Evolutionary conservation across 495 filamentous ascomycete species (phyloP), one percentile per base, ranked within the genome.

Genomic region (Durotheca rogersii): DNA sequence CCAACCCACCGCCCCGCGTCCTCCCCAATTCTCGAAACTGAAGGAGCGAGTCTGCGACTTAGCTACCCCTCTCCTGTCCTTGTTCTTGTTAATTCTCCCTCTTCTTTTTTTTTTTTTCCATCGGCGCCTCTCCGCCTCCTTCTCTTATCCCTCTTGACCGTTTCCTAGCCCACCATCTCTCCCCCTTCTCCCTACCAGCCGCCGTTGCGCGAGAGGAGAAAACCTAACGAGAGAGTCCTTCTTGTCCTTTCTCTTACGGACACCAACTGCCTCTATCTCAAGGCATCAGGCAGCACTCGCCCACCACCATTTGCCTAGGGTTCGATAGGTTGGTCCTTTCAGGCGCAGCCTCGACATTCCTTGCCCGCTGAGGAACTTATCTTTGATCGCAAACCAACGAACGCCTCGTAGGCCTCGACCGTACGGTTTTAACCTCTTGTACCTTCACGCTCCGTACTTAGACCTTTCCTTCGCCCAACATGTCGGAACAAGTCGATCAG

Each of bases 401-500:
- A 44, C 49, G 32, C 40, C 31, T 38, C 16, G n/a, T n/a, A n/a
- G n/a, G n/a, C 33, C 44, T 10, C 30, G 17, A 37, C 30, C 34
- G 27, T 17, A 0, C 25, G 18, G 18, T 17, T 23, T 23, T 1
- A 15, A 15, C 40, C 23, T 35, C 32, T 0, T 31, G 29, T 15
- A 23, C 39, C 6, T 31, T 29, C 1, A 17, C 27, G 11, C 23
- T 6, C 31, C 34, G 6, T 40, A 17, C 35, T 9, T 20, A 35
- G 25, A 23, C 39, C 41, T 10, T n/a, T 14, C 47, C 36, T 18
- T 9, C 35, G 50, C 37, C 31, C 64, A 73, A 64, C 34, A 77
- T 77, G 67, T 65, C 74, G 15, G 68, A 69, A 45, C 78, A 75
- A n/a, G n/a, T n/a, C n/a, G n/a, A n/a, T n/a, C n/a, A n/a, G n/a